These are phyloP conservation scores for Hymenoscyphus albidus DNA, from an alignment of 2,329 filamentous ascomycete genomes.

Conservation along the genomic window DNA sequence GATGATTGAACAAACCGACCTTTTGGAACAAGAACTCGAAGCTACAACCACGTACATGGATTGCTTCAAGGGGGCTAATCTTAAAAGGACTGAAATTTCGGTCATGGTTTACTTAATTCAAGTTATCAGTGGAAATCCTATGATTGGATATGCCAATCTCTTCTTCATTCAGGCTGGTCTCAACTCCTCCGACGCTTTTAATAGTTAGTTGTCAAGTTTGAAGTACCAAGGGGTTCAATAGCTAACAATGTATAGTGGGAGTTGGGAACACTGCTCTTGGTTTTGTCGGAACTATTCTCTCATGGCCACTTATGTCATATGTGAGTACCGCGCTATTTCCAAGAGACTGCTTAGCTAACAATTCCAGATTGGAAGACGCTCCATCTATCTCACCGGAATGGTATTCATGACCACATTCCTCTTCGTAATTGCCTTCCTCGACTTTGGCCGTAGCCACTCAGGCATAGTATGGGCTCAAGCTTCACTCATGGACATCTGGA, in stretches of 20 bases:
- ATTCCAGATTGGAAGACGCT: constrained; percentile 54
- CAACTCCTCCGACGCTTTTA: constrained; percentile 53
- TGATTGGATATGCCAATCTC: constrained; percentile 47
- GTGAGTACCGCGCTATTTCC: constrained; percentile 44
- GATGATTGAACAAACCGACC: constrained; percentile 53
- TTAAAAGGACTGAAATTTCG: constrained; percentile 50
- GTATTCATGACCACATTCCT: constrained; percentile 51
- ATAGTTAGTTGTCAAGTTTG: constrained; percentile 47
- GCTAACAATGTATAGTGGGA: constrained; percentile 43
- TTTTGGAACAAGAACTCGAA: constrained; percentile 45
- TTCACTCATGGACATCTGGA: constrained; percentile 37
- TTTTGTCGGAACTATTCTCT: constrained; percentile 47
- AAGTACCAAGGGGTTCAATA: constrained; percentile 36
- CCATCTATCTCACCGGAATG: constrained; percentile 60
- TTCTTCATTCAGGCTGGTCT: constrained; percentile 50
- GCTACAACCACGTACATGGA: constrained; percentile 44
- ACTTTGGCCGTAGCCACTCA: constrained; percentile 14
- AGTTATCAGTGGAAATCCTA: constrained; percentile 23
- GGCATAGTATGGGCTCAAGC: constrained; percentile 35
- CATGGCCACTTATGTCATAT: constrained; percentile 47
- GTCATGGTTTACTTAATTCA: constrained; percentile 45
- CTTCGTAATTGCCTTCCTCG: constrained; percentile 42
- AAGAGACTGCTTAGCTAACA: constrained; percentile 38
- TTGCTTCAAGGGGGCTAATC: constrained; percentile 50
- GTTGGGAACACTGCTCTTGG: constrained; percentile 45